Base-by-base conservation (phyloP, 768 basidiomycete genomes). In the Nidularia sp. region DNA sequence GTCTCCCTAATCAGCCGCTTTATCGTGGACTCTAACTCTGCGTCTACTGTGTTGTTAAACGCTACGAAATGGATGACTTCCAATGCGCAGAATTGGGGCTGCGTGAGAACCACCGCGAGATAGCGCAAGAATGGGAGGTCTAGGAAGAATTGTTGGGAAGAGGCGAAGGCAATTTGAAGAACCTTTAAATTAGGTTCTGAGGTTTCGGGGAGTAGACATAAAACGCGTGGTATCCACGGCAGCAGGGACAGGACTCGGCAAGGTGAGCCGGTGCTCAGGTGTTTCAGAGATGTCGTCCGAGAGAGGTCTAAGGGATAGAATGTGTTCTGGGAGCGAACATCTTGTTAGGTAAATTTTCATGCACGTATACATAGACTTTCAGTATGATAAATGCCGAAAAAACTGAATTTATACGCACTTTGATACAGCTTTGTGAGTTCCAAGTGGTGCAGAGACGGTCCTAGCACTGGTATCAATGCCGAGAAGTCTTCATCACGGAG, bases 61-160 rank as follows among this genome's bases (percentile, higher is more conserved):
- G 60, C 62, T 10, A 62, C 55, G 55, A 70, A 68, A 34, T 66
- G 58, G 22, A 70, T 63, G n/a, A 48, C 42, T 41, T 62, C 51
- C 25, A 67, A 49, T 1, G 29, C 39, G 10, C 48, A 49, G 47
- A 62, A 68, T 44, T 62, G 56, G n/a, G 62, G 55, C 13, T 53
- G 47, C 22, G 54, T 41, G 10, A 68, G 51, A 13, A 61, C 52
- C 8, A 55, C 41, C 3, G 59, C 53, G 18, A 70, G 57, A 49
- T 45, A 53, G 22, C 60, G 51, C 9, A 68, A 57, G 52, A 61
- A 59, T 6, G 66, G 64, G 4, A 53, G 56, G 45, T 70, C 67
- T 22, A 68, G 62, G 45, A 64, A 61, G 44, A 67, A 66, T 54
- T 68, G 68, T 3, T 61, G 59, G 7, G 68, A 67, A 7, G 63